phyloP scores from a whole-genome alignment of 768 basidiomycete species.

The Hericium erinaceus region DNA sequence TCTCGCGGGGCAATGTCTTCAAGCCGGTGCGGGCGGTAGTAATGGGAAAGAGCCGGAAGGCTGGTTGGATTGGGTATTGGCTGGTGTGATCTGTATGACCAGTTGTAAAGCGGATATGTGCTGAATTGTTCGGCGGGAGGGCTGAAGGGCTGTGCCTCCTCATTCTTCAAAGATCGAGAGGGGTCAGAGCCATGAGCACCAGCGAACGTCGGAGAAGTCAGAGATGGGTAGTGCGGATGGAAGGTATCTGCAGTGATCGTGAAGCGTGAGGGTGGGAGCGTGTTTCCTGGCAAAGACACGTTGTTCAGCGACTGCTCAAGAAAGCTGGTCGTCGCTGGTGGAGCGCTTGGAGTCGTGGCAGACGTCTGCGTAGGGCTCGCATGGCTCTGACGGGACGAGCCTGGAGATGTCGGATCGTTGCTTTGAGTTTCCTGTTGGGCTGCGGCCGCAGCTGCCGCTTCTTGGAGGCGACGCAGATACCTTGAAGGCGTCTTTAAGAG shows the following conservation, averaged over 20 bases:
- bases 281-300: constrained; percentile 29
- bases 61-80: constrained; percentile 33
- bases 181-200: constrained; percentile 31
- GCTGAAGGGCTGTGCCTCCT: constrained; percentile 31
- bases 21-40: constrained; percentile 66
- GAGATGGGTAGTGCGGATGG: constrained; percentile 43
- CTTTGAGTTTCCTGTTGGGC: constrained; percentile 32
- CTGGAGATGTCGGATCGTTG: constrained; percentile 8
- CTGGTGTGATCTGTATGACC: constrained; percentile 63
- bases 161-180: constrained; percentile 25
- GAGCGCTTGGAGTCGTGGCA: constrained; percentile 3
- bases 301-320: constrained; percentile 40
- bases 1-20: constrained; percentile 79
- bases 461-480: constrained; percentile 73
- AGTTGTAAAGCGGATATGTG: constrained; percentile 59
- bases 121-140: constrained; percentile 46
- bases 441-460: constrained; percentile 50
- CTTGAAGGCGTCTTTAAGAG: constrained; percentile 17
- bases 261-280: constrained; percentile 59
- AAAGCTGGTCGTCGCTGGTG: constrained; percentile 30
- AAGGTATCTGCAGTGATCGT: constrained; percentile 63
- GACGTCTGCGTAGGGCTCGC: constrained; percentile 5
- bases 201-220: constrained; percentile 30
- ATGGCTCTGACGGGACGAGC: constrained; percentile 7
- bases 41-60: constrained; percentile 56